Conservation (phyloP, 1,284 basidiomycete genomes). For the Fomitiporia mediterranea region DNA sequence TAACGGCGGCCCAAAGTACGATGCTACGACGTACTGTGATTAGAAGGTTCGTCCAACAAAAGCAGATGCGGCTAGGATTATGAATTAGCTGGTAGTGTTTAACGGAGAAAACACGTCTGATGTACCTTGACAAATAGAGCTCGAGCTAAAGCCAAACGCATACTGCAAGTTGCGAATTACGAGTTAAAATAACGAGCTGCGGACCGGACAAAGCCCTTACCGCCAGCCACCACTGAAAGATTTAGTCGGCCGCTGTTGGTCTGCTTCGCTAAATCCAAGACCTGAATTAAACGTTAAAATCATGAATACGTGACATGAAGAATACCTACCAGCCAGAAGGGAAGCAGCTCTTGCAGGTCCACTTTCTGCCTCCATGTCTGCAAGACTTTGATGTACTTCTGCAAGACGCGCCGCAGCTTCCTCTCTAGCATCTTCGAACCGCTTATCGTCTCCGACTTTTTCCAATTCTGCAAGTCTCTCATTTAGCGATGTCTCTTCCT, state of each 20-base stretch:
- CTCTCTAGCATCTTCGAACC: slow-evolving; percentile 78
- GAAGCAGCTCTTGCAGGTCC: slow-evolving; percentile 92
- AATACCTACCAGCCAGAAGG: slow-evolving; percentile 70
- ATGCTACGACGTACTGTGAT: slow-evolving; percentile 63
- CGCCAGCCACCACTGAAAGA: slow-evolving; percentile 98
- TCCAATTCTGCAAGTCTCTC: slow-evolving; percentile 71
- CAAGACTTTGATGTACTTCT: slow-evolving; percentile 86
- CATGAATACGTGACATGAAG: not conserved
- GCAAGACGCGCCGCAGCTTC: slow-evolving; percentile 83
- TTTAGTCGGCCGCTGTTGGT: slow-evolving; percentile 79
- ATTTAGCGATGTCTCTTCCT: slow-evolving; percentile 77
- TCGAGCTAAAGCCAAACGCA: slow-evolving; percentile 80
- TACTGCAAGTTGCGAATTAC: slow-evolving; percentile 39
- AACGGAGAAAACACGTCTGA: slow-evolving; percentile 2
- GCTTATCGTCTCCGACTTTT: slow-evolving; percentile 66
- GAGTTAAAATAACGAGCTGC: slow-evolving; percentile 2
- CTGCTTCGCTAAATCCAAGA: slow-evolving; percentile 86
- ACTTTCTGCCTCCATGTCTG: slow-evolving; percentile 98
- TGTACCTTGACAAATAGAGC: slow-evolving; percentile 91
- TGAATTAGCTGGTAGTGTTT: slow-evolving; percentile 7
- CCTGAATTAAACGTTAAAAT: slow-evolving; percentile 36
- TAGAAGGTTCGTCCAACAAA: slow-evolving; percentile 96
- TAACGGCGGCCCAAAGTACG: slow-evolving; percentile 3
- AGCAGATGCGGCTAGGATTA: slow-evolving; percentile 62
- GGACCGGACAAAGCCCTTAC: slow-evolving; percentile 34